Conservation (phyloP, 345 rosid genomes). For the Arabidopsis suecica region DNA sequence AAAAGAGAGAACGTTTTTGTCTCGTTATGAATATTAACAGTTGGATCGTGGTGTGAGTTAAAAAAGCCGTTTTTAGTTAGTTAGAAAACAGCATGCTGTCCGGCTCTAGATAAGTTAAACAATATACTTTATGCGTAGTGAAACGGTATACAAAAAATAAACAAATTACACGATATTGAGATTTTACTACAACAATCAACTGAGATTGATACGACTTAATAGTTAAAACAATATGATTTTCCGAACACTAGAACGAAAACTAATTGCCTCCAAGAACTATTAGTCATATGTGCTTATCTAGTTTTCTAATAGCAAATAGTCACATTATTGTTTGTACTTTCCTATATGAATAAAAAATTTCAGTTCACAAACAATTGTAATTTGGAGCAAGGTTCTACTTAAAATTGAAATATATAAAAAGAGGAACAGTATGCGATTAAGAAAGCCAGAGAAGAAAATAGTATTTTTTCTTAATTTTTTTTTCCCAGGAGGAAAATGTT, state of each 20-base stretch:
- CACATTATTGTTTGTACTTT: not conserved
- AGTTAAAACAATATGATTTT: no score
- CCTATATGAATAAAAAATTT: not conserved
- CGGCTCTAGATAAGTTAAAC: not conserved
- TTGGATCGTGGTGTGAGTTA: not conserved
- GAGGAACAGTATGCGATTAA: not conserved
- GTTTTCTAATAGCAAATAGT: not conserved
- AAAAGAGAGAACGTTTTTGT: no score
- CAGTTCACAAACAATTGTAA: no score
- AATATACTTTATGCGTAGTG: not conserved
- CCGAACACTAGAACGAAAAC: no score
- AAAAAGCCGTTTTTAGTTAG: not conserved
- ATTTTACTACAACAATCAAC: no score
- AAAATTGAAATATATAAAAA: not conserved
- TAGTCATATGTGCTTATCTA: not conserved
- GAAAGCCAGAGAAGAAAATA: not conserved
- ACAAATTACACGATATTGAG: no score
- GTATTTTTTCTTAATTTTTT: conserved; percentile 2
- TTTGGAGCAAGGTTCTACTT: not conserved
- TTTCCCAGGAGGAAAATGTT: conserved; percentile 34
- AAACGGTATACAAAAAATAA: not conserved
- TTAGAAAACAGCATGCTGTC: not conserved
- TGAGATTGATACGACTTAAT: no score
- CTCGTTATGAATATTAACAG: not conserved
- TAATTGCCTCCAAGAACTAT: no score